Conservation (phyloP, 305 asterid species). For the Fraxinus albicans region DNA sequence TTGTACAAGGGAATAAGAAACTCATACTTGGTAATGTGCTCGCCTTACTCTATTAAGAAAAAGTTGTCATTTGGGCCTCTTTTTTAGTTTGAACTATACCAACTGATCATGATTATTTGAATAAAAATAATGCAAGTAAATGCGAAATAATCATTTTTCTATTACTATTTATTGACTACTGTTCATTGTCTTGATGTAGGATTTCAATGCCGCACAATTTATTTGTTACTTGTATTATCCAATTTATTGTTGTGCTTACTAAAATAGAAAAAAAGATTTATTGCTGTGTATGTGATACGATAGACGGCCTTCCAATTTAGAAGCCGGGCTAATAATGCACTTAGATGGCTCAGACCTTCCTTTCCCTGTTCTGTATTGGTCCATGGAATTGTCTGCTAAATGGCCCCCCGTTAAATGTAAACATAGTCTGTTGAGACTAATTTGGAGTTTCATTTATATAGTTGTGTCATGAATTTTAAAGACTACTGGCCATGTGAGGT, state of each 20-base stretch:
- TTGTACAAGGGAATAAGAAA: slow-evolving; percentile 92
- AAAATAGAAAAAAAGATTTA: neutral
- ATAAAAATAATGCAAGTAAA: slow-evolving; percentile 2
- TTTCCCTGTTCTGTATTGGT: neutral
- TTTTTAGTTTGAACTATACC: neutral
- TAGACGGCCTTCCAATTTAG: neutral
- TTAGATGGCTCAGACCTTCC: neutral
- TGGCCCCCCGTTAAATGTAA: neutral
- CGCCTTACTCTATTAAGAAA: slow-evolving; percentile 14
- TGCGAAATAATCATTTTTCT: neutral
- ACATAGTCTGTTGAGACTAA: neutral
- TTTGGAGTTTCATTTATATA: neutral
- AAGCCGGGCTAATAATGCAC: neutral
- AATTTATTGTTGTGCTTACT: neutral
- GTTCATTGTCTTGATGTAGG: neutral
- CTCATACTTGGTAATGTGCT: slow-evolving; percentile 77
- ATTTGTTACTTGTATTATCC: neutral
- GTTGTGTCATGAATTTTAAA: neutral
- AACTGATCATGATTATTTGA: neutral
- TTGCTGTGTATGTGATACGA: neutral
- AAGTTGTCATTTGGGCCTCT: neutral
- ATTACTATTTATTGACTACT: neutral
- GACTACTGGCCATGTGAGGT: neutral
- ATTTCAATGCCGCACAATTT: neutral
- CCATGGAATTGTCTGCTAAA: neutral